Evolutionary conservation across 352 stramenopile species (phyloP).

Genomic region (Phytophthora hibernalis): DNA sequence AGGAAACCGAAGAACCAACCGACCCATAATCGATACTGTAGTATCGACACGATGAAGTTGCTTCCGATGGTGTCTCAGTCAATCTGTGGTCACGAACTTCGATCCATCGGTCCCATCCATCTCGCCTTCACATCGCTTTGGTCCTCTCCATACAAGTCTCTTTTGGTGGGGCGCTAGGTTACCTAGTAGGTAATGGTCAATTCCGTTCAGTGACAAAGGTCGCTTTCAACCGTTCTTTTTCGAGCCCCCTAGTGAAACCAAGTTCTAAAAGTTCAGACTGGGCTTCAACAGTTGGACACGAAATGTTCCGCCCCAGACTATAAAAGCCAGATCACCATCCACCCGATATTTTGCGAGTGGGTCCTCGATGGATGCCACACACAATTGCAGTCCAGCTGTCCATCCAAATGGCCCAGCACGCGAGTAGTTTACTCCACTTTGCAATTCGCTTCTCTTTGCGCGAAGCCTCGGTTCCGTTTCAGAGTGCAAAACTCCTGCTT

Average conservation of each 20-base stretch:
- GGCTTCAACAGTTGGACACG: slow-evolving; percentile 17
- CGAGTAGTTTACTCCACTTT: slow-evolving; percentile 10
- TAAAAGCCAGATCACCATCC: slow-evolving; percentile 32
- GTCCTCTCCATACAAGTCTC: slow-evolving; percentile 15
- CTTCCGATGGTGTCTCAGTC: slow-evolving; percentile 11
- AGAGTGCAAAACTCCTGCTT: not conserved
- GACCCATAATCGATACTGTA: too few relatives aligned
- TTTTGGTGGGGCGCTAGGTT: slow-evolving; percentile 18
- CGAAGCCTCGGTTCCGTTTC: not conserved
- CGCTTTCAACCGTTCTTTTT: slow-evolving; percentile 14
- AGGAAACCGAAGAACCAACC: not conserved
- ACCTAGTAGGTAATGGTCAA: slow-evolving; percentile 16
- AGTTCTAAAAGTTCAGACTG: slow-evolving; percentile 17
- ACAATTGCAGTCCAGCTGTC: slow-evolving; percentile 11
- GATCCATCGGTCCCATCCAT: slow-evolving; percentile 18
- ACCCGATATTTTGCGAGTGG: slow-evolving; percentile 22
- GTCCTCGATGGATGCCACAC: slow-evolving; percentile 21
- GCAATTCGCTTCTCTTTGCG: slow-evolving; percentile 16
- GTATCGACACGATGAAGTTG: too few relatives aligned
- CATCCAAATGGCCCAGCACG: slow-evolving; percentile 21
- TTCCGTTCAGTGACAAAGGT: slow-evolving; percentile 3
- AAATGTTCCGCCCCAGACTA: slow-evolving; percentile 30
- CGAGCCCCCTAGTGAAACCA: slow-evolving; percentile 5
- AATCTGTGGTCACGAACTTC: slow-evolving; percentile 12
- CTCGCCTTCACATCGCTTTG: slow-evolving; percentile 22